Conservation (phyloP, 768 basidiomycete genomes). For the Boletellus sp. region DNA sequence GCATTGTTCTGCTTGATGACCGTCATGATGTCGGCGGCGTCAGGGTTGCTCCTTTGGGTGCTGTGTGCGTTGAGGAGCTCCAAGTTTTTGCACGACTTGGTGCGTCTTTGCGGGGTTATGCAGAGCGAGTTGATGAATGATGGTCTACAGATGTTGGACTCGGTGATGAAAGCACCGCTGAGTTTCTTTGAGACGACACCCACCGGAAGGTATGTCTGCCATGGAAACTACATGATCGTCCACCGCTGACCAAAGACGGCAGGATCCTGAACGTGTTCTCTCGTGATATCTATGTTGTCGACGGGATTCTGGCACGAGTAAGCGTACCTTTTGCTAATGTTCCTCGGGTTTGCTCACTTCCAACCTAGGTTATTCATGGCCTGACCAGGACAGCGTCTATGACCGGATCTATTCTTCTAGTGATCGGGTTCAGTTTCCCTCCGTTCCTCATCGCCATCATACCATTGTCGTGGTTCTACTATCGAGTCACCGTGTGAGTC, state of each 20-base stretch:
- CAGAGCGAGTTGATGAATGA: background rate
- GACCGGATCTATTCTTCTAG: slow-evolving; percentile 57
- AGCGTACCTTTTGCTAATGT: background rate
- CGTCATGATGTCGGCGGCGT: slow-evolving; percentile 49
- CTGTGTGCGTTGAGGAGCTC: slow-evolving; percentile 73
- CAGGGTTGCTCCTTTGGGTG: slow-evolving; percentile 70
- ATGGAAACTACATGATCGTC: background rate
- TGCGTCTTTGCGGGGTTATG: slow-evolving; percentile 31
- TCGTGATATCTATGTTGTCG: slow-evolving; percentile 82
- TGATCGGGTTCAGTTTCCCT: slow-evolving; percentile 82
- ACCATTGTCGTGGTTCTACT: slow-evolving; percentile 78
- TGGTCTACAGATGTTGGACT: slow-evolving; percentile 59
- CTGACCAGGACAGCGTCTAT: slow-evolving; percentile 62
- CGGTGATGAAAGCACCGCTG: slow-evolving; percentile 79
- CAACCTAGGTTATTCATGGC: slow-evolving; percentile 53
- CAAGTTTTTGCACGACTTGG: slow-evolving; percentile 70
- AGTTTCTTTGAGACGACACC: slow-evolving; percentile 91
- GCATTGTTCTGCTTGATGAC: slow-evolving; percentile 63
- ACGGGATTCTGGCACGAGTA: slow-evolving; percentile 73
- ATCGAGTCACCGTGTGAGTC: slow-evolving; percentile 71
- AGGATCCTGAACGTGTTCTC: slow-evolving; percentile 91
- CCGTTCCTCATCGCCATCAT: slow-evolving; percentile 71
- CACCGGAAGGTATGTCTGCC: slow-evolving; percentile 58
- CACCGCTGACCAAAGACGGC: background rate
- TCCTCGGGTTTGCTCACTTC: background rate